These are phyloP conservation scores for Pseudocercospora pini-densiflorae DNA, from an alignment of 2,329 filamentous ascomycete genomes.

Conservation along the genomic window DNA sequence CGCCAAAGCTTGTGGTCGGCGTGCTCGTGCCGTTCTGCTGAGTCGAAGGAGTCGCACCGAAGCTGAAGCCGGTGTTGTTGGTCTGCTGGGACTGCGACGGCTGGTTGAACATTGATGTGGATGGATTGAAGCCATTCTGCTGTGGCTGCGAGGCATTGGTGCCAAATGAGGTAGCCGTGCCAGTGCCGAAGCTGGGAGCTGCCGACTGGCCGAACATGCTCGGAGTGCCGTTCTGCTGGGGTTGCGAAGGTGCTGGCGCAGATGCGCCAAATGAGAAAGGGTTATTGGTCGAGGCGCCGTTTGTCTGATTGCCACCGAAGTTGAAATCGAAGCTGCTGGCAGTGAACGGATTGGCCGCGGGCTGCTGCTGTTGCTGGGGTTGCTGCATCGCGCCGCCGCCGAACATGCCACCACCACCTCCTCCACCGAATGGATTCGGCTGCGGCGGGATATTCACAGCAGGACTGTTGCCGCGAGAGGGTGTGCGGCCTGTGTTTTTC, in stretches of 20 bases:
- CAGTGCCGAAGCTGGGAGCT: slow-evolving; percentile 23
- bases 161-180: slow-evolving; percentile 10
- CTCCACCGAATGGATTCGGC: slow-evolving; percentile 3
- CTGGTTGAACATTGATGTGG: slow-evolving; percentile 25
- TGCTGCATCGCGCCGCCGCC: slow-evolving; percentile 13
- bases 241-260: slow-evolving; percentile 17
- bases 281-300: slow-evolving; percentile 7
- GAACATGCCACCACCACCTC: slow-evolving; percentile 9
- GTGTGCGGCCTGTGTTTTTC: slow-evolving; percentile 19
- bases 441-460: slow-evolving; percentile 11
- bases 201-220: slow-evolving; percentile 23
- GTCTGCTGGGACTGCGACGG: slow-evolving; percentile 23
- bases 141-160: slow-evolving; percentile 20
- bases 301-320: slow-evolving; percentile 18
- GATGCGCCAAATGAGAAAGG: slow-evolving; percentile 26
- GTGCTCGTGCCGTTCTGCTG: slow-evolving; percentile 27
- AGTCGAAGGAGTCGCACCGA: slow-evolving; percentile 20
- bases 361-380: slow-evolving; percentile 18
- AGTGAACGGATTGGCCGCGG: slow-evolving; percentile 17
- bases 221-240: slow-evolving; percentile 24
- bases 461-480: slow-evolving; percentile 23
- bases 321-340: slow-evolving; percentile 22
- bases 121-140: slow-evolving; percentile 27
- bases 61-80: slow-evolving; percentile 21
- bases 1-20: slow-evolving; percentile 25